Conservation (phyloP, 352 stramenopile species). For the Pilasporangium apinafurcum region DNA sequence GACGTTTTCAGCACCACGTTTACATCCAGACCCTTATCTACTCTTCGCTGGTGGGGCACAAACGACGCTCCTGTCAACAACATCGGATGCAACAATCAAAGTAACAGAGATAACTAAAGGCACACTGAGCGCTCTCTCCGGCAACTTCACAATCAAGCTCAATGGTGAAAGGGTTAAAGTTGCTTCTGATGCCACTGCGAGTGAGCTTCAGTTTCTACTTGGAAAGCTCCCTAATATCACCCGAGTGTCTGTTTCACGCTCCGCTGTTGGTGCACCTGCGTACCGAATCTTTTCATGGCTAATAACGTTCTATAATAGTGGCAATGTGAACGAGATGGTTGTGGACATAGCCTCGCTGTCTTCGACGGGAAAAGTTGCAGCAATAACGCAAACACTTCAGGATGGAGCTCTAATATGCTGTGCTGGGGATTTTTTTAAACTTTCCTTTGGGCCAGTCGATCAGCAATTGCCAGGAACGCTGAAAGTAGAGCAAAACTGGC, state of each 20-base stretch:
- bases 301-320: slow-evolving; percentile 18
- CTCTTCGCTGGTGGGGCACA: slow-evolving; percentile 12
- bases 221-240: not conserved
- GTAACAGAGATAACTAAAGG: slow-evolving; percentile 6
- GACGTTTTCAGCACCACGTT: slow-evolving; percentile 13
- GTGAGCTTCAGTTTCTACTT: slow-evolving; percentile 3
- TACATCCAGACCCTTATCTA: slow-evolving; percentile 8
- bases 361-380: slow-evolving; percentile 3
- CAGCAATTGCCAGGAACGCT: slow-evolving; percentile 5
- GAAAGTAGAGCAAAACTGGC: slow-evolving; percentile 14
- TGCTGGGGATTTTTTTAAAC: slow-evolving; percentile 1
- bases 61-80: slow-evolving; percentile 10
- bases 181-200: slow-evolving; percentile 2
- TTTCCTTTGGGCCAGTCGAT: slow-evolving; percentile 5
- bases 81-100: slow-evolving; percentile 6
- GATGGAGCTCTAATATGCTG: slow-evolving; percentile 8
- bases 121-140: slow-evolving; percentile 3
- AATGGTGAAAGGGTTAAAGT: not conserved
- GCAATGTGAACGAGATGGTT: slow-evolving; percentile 10
- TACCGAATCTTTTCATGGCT: slow-evolving; percentile 11
- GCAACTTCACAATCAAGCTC: slow-evolving; percentile 5
- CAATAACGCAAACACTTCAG: slow-evolving; percentile 2
- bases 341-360: slow-evolving; percentile 8
- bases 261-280: slow-evolving; percentile 1
- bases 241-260: not conserved